A percentile compares a stretch with the other conserved stretches of the same genome.
phyloP scores from a whole-genome alignment of 805 yeast species.

The Nakazawaea sp. region DNA sequence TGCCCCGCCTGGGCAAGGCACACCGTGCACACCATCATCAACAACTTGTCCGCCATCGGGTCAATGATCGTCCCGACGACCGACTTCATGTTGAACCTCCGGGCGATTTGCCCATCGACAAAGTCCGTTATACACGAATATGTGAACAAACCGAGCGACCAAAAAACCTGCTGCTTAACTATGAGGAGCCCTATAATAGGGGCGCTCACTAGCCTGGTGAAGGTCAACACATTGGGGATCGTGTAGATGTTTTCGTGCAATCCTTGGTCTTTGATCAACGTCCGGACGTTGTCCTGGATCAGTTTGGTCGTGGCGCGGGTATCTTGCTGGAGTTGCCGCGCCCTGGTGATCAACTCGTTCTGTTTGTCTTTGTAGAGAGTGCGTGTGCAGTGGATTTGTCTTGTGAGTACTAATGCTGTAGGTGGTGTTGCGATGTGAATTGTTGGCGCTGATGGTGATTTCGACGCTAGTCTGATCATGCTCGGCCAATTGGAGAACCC shows the following conservation, averaged over 20 bases:
- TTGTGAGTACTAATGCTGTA: no score
- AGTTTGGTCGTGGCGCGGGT: conserved; percentile 16
- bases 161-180: conserved; percentile 49
- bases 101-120: conserved; percentile 87
- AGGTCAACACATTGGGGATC: conserved; percentile 79
- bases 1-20: conserved; percentile 61
- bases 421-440: no score
- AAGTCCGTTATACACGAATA: conserved; percentile 90
- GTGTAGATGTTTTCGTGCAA: conserved; percentile 65
- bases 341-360: no score
- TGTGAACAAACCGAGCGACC: conserved; percentile 68
- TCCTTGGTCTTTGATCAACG: conserved; percentile 21
- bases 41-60: conserved; percentile 89
- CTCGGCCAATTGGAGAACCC: no score
- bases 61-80: conserved; percentile 87
- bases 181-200: conserved; percentile 83
- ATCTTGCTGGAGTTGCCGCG: conserved; percentile 13
- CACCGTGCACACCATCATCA: conserved; percentile 81
- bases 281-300: conserved; percentile 22
- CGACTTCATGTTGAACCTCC: conserved; percentile 68
- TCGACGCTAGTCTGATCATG: no score
- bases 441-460: no score
- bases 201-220: conserved; percentile 72
- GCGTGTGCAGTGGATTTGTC: no score
- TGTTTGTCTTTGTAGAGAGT: no score